Evolutionary conservation across 2,329 filamentous ascomycete genomes (phyloP).

Genomic region (Scytalidium sp.): DNA sequence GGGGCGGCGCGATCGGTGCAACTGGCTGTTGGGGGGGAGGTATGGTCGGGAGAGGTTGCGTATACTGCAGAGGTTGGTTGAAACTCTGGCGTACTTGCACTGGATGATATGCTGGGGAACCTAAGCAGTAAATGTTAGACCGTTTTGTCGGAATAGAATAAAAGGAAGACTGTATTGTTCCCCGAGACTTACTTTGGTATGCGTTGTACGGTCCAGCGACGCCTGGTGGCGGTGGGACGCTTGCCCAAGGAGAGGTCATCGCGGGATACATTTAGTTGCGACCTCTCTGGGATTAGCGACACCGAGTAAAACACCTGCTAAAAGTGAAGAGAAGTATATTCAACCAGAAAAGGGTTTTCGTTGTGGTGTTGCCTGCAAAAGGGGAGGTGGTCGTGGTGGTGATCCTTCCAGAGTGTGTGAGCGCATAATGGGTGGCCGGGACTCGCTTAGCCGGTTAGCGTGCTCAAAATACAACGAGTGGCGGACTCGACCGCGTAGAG

Average conservation of each 20-base stretch:
- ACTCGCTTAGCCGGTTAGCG: background rate
- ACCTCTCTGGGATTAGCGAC: background rate
- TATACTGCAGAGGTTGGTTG: slow-evolving; percentile 29
- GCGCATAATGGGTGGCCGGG: background rate
- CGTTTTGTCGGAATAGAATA: background rate
- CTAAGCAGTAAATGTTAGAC: slow-evolving; percentile 26
- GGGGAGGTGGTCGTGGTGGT: background rate
- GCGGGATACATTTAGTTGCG: slow-evolving; percentile 17
- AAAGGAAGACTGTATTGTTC: slow-evolving; percentile 1
- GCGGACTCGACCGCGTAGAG: background rate
- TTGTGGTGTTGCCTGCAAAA: background rate
- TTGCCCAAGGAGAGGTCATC: slow-evolving; percentile 29
- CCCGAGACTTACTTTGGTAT: slow-evolving; percentile 22
- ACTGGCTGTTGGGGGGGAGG: slow-evolving; percentile 23
- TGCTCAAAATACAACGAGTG: background rate
- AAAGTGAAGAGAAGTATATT: too few species aligned
- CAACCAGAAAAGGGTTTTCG: too few species aligned
- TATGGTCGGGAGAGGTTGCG: slow-evolving; percentile 13
- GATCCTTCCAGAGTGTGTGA: background rate
- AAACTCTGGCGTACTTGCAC: slow-evolving; percentile 39
- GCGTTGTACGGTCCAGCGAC: slow-evolving; percentile 29
- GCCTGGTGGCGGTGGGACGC: slow-evolving; percentile 35
- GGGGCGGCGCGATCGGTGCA: slow-evolving; percentile 26
- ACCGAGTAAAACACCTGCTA: background rate
- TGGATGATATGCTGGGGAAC: slow-evolving; percentile 38